These are phyloP conservation scores for Clitocybe nebularis DNA, from an alignment of 1,284 basidiomycete genomes.

Conservation along the genomic window DNA sequence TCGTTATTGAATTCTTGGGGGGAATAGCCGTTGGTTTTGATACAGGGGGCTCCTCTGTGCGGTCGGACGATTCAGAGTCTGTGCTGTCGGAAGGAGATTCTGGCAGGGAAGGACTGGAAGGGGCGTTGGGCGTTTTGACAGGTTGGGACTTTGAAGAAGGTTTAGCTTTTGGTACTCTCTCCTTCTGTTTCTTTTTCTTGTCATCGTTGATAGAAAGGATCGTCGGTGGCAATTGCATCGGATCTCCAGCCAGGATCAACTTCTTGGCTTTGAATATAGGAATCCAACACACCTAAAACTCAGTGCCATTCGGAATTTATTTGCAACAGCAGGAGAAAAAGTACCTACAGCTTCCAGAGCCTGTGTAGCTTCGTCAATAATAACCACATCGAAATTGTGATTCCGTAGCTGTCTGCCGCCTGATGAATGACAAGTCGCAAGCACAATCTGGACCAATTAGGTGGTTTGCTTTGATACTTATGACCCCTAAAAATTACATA, in stretches of 20 bases:
- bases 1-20: background rate
- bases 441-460: too few relatives aligned
- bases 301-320: conserved; percentile 6
- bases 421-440: conserved; percentile 91
- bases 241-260: conserved; percentile 86
- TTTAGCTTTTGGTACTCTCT: conserved; percentile 16
- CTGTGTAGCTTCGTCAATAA: conserved; percentile 97
- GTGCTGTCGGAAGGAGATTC: conserved; percentile 3
- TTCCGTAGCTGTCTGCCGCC: conserved; percentile 77
- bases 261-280: conserved; percentile 89
- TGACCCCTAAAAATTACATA: conserved; percentile 19
- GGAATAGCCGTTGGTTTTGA: background rate
- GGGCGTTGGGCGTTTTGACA: background rate
- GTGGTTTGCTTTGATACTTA: conserved; percentile 4
- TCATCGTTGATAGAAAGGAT: conserved; percentile 63
- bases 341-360: conserved; percentile 82
- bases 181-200: conserved; percentile 29
- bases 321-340: background rate
- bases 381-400: conserved; percentile 82
- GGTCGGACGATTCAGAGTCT: conserved; percentile 5
- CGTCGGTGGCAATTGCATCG: conserved; percentile 91
- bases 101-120: background rate
- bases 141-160: conserved; percentile 9
- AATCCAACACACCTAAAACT: conserved; percentile 86
- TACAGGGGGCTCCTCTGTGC: background rate